Conservation (phyloP, 768 basidiomycete genomes). For the Amanita fuliginea region DNA sequence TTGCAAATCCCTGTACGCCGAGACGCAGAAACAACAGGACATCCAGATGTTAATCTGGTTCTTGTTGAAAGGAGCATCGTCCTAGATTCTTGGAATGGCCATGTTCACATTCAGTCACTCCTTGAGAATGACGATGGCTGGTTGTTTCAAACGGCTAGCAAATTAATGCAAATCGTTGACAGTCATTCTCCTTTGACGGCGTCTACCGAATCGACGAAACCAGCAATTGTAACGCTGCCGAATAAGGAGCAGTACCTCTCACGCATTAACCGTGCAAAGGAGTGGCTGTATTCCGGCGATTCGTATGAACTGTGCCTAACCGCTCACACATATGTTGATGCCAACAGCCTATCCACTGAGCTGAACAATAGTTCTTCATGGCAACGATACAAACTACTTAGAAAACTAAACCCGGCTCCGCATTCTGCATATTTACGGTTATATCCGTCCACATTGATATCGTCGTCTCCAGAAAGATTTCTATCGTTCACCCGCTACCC, state of each 20-base stretch:
- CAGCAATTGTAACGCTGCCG: slow-evolving; percentile 35
- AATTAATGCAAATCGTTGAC: slow-evolving; percentile 15
- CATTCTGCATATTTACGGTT: slow-evolving; percentile 76
- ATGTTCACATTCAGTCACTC: slow-evolving; percentile 55
- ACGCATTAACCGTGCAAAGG: slow-evolving; percentile 60
- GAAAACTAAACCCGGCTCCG: slow-evolving; percentile 76
- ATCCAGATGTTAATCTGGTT: slow-evolving; percentile 66
- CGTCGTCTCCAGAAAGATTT: slow-evolving; percentile 90
- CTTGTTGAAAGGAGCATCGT: slow-evolving; percentile 76
- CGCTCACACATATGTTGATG: slow-evolving; percentile 48
- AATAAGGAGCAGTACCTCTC: slow-evolving; percentile 51
- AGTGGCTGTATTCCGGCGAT: slow-evolving; percentile 71
- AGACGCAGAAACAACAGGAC: slow-evolving; percentile 15
- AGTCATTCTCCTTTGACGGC: background rate
- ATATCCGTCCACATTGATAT: slow-evolving; percentile 66
- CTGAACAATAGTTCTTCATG: slow-evolving; percentile 41
- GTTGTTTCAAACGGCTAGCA: slow-evolving; percentile 33
- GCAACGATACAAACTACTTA: slow-evolving; percentile 64
- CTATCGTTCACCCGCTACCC: slow-evolving; percentile 68
- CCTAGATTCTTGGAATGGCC: slow-evolving; percentile 40
- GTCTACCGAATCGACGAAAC: slow-evolving; percentile 1
- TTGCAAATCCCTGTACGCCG: slow-evolving; percentile 33
- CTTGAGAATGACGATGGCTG: slow-evolving; percentile 47
- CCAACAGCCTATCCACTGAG: slow-evolving; percentile 25
- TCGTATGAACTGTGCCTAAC: slow-evolving; percentile 93